Percentiles rank a stretch among this genome's conserved stretches.
Evolutionary conservation across 1,284 basidiomycete species (phyloP).

Genomic region (Cryptococcus sp.): DNA sequence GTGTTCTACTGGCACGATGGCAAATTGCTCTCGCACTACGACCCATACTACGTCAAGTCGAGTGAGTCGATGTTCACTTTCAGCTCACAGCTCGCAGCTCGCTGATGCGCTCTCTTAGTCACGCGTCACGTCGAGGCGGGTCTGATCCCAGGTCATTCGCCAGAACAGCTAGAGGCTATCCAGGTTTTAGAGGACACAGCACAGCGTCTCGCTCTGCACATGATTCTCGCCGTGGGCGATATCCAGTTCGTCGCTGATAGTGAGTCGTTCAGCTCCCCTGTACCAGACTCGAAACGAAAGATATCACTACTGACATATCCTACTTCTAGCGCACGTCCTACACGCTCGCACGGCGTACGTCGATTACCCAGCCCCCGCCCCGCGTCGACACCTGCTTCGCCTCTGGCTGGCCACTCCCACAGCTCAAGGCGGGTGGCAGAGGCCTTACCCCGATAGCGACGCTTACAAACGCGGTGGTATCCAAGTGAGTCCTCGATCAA

Average conservation of each 20-base stretch:
- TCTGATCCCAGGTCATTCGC: slow-evolving; percentile 46
- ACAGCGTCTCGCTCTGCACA: slow-evolving; percentile 50
- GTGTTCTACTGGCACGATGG: slow-evolving; percentile 29
- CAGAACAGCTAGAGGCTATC: slow-evolving; percentile 51
- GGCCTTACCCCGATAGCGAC: slow-evolving; percentile 49
- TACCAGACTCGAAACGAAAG: slow-evolving; percentile 15
- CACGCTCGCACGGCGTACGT: slow-evolving; percentile 54
- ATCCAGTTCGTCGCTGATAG: slow-evolving; percentile 46
- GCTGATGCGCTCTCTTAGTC: slow-evolving; percentile 13
- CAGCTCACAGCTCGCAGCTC: too few relatives aligned
- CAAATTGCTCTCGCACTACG: slow-evolving; percentile 36
- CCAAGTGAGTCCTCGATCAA: slow-evolving; percentile 27
- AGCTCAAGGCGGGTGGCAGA: slow-evolving; percentile 52
- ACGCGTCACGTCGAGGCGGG: slow-evolving; percentile 47
- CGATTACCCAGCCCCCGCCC: slow-evolving; percentile 49
- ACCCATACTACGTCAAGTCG: slow-evolving; percentile 47
- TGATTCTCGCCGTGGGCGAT: slow-evolving; percentile 55
- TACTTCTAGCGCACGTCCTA: slow-evolving; percentile 42
- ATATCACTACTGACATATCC: neutral
- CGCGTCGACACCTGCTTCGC: slow-evolving; percentile 54
- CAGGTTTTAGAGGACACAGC: slow-evolving; percentile 55
- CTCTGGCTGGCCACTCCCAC: slow-evolving; percentile 53
- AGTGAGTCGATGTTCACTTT: slow-evolving; percentile 5
- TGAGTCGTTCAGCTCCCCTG: slow-evolving; percentile 9
- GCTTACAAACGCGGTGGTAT: slow-evolving; percentile 48